Percentiles rank a stretch among this genome's conserved stretches.
phyloP scores from a whole-genome alignment of 2,329 filamentous ascomycete species.

The Aspergillus bombycis region DNA sequence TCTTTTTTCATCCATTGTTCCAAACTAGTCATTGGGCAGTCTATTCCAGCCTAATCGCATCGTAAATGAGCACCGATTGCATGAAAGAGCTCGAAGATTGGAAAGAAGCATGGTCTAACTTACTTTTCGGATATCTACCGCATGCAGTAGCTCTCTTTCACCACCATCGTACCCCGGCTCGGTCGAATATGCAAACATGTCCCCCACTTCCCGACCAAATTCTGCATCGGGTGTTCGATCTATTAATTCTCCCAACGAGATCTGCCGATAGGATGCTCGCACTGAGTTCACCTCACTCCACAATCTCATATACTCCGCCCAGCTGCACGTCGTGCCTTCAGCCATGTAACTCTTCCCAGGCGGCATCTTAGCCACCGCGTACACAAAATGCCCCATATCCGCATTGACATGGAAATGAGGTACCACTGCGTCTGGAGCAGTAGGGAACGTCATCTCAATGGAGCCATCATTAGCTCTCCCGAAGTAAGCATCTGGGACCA shows the following conservation, averaged over 20 bases:
- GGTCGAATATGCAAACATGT: constrained; percentile 54
- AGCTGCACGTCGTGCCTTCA: constrained; percentile 50
- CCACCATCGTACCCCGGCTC: constrained; percentile 56
- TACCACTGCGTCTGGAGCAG: constrained; percentile 38
- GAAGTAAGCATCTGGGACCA: constrained; percentile 53
- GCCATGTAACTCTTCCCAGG: constrained; percentile 56
- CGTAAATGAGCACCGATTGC: neutral
- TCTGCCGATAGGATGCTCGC: constrained; percentile 43
- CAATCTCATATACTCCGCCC: constrained; percentile 49
- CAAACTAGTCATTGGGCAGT: constrained; percentile 37
- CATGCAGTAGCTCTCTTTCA: constrained; percentile 45
- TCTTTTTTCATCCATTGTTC: constrained; percentile 32
- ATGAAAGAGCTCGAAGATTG: neutral
- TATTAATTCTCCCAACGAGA: constrained; percentile 48
- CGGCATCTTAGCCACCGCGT: constrained; percentile 55
- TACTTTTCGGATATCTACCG: constrained; percentile 50
- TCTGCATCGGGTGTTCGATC: constrained; percentile 42
- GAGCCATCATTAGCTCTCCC: constrained; percentile 42
- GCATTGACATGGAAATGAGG: constrained; percentile 53
- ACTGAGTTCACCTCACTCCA: constrained; percentile 47
- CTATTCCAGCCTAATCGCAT: constrained; percentile 44
- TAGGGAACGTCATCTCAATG: constrained; percentile 54
- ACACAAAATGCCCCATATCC: constrained; percentile 54
- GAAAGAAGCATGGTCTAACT: constrained; percentile 17
- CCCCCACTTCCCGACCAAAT: constrained; percentile 48